Base-by-base conservation (phyloP, 345 rosid genomes). In the Gossypium anomalum region DNA sequence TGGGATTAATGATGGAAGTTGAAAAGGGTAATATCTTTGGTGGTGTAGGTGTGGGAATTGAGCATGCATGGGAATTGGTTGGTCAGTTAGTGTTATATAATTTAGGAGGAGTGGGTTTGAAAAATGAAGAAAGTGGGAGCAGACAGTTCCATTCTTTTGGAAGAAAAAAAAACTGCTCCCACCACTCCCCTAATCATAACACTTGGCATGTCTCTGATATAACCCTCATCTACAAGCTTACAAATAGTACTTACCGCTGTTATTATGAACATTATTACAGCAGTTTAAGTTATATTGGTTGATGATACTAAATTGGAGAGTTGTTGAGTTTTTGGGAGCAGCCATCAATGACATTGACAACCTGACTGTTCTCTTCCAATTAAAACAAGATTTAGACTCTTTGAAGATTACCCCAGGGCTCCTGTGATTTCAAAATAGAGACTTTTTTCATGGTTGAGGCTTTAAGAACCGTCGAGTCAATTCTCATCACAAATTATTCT, bases 81-180 rank as follows among this genome's bases (percentile, higher is more conserved):
- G 41, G 41, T 34, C 77, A 67, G 81, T 78, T 78, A 80, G 78
- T 34, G 77, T 72, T 61, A 44, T 43, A 69, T 79, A 57, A 57
- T 10, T 78, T 74, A 81, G 86, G 83, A 72, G 81, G 76, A 81
- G 87, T 83, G 84, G 86, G 88, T 83, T 77, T 64, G 86, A 77
- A 67, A 78, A 77, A 6, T 41, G 13, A 43, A n/a, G 64, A 51
- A 59, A 60, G 68, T 57, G 78, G 51, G 20, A 55, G 19, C 53
- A 73, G 76, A 75, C 68, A 73, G 80, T 75, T 77, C 23, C 71
- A 58, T 64, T 63, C 11, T 45, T 48, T 15, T 43, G 17, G 53
- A 72, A 19, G 9, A 17, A 52, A 57, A 57, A 4, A 70, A 75
- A 85, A 85, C 91, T 74, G 85, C 75, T 82, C 85, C 89, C 75